Percentiles rank a stretch among this genome's conserved stretches.
phyloP scores from a whole-genome alignment of 257 asterid genomes.

The Ocimum tenuiflorum region DNA sequence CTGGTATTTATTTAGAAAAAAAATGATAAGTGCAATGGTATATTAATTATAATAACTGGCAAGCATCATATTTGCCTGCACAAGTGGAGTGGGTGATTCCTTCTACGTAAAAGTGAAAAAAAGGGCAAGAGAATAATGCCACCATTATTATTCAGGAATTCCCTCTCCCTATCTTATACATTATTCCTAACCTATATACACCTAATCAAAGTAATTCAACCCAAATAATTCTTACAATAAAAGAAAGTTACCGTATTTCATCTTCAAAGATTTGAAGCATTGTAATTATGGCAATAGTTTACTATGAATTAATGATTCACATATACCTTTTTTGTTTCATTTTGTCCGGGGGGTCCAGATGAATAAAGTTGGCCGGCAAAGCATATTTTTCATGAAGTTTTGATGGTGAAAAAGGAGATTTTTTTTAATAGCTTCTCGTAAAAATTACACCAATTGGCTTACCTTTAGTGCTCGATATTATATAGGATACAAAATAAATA shows the following conservation, averaged over 20 bases:
- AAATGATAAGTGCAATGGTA: no score
- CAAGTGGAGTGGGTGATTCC: constrained; percentile 10
- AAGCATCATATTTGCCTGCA: neutral
- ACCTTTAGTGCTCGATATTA: neutral
- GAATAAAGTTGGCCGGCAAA: neutral
- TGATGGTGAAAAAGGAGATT: neutral
- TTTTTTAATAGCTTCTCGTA: neutral
- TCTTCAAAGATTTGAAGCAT: no score
- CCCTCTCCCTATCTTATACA: neutral
- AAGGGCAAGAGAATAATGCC: constrained; percentile 11
- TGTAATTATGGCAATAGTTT: no score
- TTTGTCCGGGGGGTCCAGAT: no score
- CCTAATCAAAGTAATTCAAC: neutral
- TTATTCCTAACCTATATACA: neutral
- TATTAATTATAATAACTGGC: no score
- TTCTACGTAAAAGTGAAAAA: constrained; percentile 2
- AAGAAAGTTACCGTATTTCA: neutral
- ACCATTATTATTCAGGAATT: neutral
- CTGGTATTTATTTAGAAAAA: no score
- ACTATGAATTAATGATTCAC: neutral
- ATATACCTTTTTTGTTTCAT: no score
- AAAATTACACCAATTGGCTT: neutral
- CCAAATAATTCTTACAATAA: no score
- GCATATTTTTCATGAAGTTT: neutral
- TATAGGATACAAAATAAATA: neutral